A percentile compares a stretch with the other conserved stretches of the same genome.
phyloP scores from a whole-genome alignment of 2,329 filamentous ascomycete species.

The Trichophyton benhamiae region DNA sequence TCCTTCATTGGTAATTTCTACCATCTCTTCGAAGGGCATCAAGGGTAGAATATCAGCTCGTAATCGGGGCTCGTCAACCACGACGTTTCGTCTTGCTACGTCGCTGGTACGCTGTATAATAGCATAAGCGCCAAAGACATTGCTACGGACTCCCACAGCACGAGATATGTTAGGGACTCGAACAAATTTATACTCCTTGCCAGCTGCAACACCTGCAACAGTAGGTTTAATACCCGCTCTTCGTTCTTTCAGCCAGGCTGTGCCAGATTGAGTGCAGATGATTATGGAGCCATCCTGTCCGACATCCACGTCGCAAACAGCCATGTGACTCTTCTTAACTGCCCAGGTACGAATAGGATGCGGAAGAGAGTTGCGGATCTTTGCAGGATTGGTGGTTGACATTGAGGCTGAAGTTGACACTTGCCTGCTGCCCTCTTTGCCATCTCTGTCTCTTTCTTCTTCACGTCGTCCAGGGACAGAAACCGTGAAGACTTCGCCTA shows the following conservation, averaged over 20 bases:
- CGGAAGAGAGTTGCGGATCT: constrained; percentile 73
- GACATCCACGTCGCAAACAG: constrained; percentile 73
- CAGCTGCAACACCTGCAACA: constrained; percentile 43
- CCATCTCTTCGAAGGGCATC: constrained; percentile 53
- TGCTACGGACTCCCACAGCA: constrained; percentile 72
- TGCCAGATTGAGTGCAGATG: constrained; percentile 80
- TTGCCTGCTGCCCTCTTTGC: not conserved
- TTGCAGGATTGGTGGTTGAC: constrained; percentile 85
- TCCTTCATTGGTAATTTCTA: not conserved
- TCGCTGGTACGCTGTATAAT: constrained; percentile 75
- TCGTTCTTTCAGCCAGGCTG: constrained; percentile 81
- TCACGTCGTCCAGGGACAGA: constrained; percentile 59
- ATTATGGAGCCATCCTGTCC: constrained; percentile 92
- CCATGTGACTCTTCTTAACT: constrained; percentile 69
- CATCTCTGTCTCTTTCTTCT: not conserved
- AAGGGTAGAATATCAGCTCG: constrained; percentile 63
- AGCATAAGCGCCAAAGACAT: constrained; percentile 78
- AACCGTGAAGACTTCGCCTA: constrained; percentile 80
- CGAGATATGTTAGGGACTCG: constrained; percentile 79
- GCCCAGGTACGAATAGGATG: constrained; percentile 76
- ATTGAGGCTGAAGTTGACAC: constrained; percentile 42
- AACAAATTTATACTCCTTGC: constrained; percentile 91
- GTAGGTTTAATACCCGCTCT: constrained; percentile 39
- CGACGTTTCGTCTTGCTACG: constrained; percentile 61
- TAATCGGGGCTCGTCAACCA: constrained; percentile 53